Evolutionary conservation across 257 asterid species (phyloP).

Genomic region (Nicotiana sylvestris): DNA sequence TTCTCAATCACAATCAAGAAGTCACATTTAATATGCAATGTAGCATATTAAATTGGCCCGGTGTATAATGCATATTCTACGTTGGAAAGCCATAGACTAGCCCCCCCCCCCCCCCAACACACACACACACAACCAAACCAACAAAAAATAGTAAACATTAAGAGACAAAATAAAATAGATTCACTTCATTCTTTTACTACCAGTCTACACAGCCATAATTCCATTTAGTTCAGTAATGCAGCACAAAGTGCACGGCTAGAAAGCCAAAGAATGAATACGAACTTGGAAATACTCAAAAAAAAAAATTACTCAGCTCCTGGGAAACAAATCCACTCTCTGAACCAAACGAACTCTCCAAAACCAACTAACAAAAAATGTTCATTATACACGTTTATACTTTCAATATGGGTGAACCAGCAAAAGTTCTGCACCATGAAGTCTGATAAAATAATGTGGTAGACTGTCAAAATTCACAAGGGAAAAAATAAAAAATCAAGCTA

Average conservation of each 20-base stretch:
- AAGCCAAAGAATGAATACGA: neutral
- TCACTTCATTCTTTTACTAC: neutral
- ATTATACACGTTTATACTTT: conserved; percentile 31
- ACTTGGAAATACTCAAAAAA: neutral
- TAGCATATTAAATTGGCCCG: too few species aligned
- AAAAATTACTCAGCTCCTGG: neutral
- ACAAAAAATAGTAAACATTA: neutral
- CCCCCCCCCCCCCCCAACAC: neutral
- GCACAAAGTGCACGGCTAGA: neutral
- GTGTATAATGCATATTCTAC: too few species aligned
- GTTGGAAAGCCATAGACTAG: too few species aligned
- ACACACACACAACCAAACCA: neutral
- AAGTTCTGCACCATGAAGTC: neutral
- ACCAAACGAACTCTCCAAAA: conserved; percentile 8
- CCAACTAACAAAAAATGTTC: conserved; percentile 9
- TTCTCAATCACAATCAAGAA: too few species aligned
- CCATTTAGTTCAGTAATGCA: neutral
- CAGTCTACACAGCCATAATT: neutral
- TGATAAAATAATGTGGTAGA: neutral
- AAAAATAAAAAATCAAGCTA: neutral
- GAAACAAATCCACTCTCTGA: neutral
- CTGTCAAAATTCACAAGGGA: neutral
- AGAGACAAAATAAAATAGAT: neutral
- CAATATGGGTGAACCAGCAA: conserved; percentile 14
- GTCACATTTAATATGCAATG: too few species aligned